These are phyloP conservation scores for Escallonia rubra DNA, from an alignment of 129 eudicot species.

Conservation along the genomic window DNA sequence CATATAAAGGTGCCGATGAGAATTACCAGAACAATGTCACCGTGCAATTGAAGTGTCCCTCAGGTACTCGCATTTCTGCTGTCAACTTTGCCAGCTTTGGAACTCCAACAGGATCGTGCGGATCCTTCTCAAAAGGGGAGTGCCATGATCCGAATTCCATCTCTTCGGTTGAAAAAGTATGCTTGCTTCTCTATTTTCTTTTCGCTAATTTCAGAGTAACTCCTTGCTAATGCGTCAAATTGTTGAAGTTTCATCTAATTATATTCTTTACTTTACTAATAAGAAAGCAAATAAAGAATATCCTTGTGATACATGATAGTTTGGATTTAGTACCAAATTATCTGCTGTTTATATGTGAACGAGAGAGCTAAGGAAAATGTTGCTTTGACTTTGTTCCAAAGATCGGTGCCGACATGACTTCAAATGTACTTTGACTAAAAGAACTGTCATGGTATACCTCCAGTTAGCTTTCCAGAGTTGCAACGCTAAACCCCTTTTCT, in stretches of 20 bases:
- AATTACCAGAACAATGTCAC: conserved; percentile 22
- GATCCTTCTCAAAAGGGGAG: conserved; percentile 56
- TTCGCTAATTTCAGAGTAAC: neutral
- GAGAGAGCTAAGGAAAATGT: neutral
- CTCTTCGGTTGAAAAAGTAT: conserved; percentile 58
- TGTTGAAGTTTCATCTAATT: neutral
- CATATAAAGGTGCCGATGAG: conserved; percentile 15
- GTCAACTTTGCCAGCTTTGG: conserved; percentile 85
- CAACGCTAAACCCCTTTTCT: neutral
- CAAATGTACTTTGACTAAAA: neutral
- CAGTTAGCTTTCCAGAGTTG: neutral
- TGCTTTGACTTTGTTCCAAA: neutral
- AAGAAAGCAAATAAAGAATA: neutral
- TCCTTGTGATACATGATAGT: neutral
- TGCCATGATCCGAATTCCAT: conserved; percentile 79
- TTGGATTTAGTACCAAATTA: neutral
- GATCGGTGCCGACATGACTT: neutral
- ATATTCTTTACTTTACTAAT: neutral
- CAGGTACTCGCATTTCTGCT: conserved; percentile 40
- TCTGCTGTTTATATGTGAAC: neutral
- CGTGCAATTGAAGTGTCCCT: conserved; percentile 56
- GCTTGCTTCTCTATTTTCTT: neutral
- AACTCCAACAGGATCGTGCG: conserved; percentile 71
- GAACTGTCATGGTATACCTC: neutral
- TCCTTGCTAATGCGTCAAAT: neutral